These are phyloP conservation scores for Amanita fuliginea DNA, from an alignment of 768 basidiomycete genomes.

Conservation along the genomic window DNA sequence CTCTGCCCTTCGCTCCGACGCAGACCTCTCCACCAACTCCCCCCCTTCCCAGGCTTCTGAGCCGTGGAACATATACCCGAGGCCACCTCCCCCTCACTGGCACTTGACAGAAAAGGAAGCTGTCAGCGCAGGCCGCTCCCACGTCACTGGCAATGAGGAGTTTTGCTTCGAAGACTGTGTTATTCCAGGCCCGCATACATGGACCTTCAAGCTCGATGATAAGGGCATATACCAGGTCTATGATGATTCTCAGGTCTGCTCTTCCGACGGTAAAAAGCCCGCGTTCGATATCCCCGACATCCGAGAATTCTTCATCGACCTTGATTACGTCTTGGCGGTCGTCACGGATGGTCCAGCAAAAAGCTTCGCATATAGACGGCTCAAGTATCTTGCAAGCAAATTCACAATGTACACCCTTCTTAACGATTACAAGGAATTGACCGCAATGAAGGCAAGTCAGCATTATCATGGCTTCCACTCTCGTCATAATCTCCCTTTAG, in stretches of 20 bases:
- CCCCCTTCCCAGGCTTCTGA: conserved; percentile 21
- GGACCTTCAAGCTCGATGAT: conserved; percentile 67
- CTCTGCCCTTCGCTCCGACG: conserved; percentile 57
- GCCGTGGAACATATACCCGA: conserved; percentile 86
- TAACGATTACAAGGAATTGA: conserved; percentile 88
- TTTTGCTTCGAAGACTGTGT: conserved; percentile 65
- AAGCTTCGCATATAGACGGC: conserved; percentile 83
- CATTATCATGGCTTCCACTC: background rate
- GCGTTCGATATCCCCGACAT: conserved; percentile 74
- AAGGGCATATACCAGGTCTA: conserved; percentile 91
- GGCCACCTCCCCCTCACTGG: conserved; percentile 94
- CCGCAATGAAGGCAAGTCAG: conserved; percentile 87
- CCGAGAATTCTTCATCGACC: conserved; percentile 91
- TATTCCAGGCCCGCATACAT: conserved; percentile 58
- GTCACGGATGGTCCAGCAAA: conserved; percentile 95
- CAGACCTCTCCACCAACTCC: conserved; percentile 19
- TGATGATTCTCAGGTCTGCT: conserved; percentile 24
- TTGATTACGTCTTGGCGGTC: conserved; percentile 83
- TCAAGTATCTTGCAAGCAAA: conserved; percentile 88
- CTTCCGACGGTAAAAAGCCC: conserved; percentile 35
- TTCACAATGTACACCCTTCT: conserved; percentile 88
- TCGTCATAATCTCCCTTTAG: conserved; percentile 21
- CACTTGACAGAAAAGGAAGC: conserved; percentile 58
- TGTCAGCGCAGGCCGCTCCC: conserved; percentile 28
- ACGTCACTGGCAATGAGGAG: conserved; percentile 24